A percentile compares a stretch with the other conserved stretches of the same genome.
phyloP scores from a whole-genome alignment of 768 basidiomycete species.

The Gelatoporia subvermispora region DNA sequence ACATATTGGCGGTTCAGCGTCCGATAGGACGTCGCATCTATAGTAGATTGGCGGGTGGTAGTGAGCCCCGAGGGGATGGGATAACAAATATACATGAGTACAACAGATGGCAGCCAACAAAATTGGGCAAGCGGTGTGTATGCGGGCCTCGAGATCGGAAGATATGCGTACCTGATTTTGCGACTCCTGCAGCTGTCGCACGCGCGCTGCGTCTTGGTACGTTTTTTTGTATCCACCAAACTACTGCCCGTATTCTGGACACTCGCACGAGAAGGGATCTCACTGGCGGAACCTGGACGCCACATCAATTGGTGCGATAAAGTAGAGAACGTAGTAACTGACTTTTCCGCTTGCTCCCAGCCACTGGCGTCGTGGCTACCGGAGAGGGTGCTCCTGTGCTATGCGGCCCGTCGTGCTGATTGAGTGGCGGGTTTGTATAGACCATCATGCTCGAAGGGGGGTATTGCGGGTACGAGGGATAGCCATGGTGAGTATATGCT shows the following conservation, averaged over 20 bases:
- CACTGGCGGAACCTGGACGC: constrained; percentile 23
- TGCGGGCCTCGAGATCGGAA: not conserved
- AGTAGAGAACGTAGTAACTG: constrained; percentile 9
- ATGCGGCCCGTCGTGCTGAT: constrained; percentile 30
- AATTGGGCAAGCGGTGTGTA: not conserved
- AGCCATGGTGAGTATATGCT: constrained; percentile 43
- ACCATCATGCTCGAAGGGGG: constrained; percentile 57
- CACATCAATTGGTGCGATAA: constrained; percentile 29
- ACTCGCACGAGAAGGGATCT: constrained; percentile 30
- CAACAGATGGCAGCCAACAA: constrained; percentile 2
- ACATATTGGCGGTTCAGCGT: constrained; percentile 75
- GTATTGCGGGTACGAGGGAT: constrained; percentile 55
- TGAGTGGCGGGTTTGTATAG: constrained; percentile 45
- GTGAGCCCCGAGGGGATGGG: not conserved
- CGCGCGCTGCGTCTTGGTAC: constrained; percentile 88
- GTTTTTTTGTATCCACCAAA: constrained; percentile 65
- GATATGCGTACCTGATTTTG: constrained; percentile 65
- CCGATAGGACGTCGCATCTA: constrained; percentile 81
- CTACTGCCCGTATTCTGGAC: constrained; percentile 9
- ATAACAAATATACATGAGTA: constrained; percentile 1
- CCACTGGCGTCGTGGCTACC: constrained; percentile 27
- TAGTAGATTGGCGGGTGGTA: not conserved
- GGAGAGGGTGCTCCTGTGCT: constrained; percentile 27
- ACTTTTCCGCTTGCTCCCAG: constrained; percentile 64
- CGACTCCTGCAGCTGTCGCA: constrained; percentile 89